phyloP scores from a whole-genome alignment of 225 moss, liverwort and hornwort species.

The Physcomitrellopsis africana region DNA sequence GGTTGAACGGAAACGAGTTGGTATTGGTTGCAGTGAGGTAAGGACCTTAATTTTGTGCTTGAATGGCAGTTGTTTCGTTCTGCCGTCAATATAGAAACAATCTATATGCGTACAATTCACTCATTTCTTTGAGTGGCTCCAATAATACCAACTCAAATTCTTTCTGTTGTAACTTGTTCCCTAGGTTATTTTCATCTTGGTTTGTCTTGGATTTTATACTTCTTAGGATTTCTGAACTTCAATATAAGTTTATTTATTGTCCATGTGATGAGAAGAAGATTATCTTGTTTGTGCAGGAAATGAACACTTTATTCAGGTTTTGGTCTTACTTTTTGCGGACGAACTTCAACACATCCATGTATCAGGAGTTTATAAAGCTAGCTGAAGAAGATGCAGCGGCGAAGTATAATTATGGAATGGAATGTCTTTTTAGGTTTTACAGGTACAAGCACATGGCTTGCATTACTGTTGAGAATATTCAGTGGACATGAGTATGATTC shows the following conservation, averaged over 20 bases:
- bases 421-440: constrained; percentile 98
- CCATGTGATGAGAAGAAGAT: not conserved
- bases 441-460: constrained; percentile 42
- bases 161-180: no score
- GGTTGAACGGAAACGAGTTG: constrained; percentile 91
- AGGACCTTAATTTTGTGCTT: not conserved
- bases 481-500: not conserved
- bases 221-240: not conserved
- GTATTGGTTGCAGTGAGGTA: constrained; percentile 96
- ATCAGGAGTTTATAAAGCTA: constrained; percentile 88
- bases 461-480: not conserved
- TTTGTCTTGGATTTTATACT: not conserved
- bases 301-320: constrained; percentile 97
- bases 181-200: not conserved
- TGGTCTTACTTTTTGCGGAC: constrained; percentile 98
- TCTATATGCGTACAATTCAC: not conserved
- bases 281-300: constrained; percentile 64
- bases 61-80: not conserved
- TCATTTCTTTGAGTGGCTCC: no score
- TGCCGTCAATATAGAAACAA: constrained; percentile 7
- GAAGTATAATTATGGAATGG: constrained; percentile 96
- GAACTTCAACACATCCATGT: constrained; percentile 97
- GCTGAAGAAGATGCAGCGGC: constrained; percentile 93
- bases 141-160: no score
- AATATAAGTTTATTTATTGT: not conserved